Conservation (phyloP, 2,329 filamentous ascomycete species). For the Colletotrichum brevisporum region DNA sequence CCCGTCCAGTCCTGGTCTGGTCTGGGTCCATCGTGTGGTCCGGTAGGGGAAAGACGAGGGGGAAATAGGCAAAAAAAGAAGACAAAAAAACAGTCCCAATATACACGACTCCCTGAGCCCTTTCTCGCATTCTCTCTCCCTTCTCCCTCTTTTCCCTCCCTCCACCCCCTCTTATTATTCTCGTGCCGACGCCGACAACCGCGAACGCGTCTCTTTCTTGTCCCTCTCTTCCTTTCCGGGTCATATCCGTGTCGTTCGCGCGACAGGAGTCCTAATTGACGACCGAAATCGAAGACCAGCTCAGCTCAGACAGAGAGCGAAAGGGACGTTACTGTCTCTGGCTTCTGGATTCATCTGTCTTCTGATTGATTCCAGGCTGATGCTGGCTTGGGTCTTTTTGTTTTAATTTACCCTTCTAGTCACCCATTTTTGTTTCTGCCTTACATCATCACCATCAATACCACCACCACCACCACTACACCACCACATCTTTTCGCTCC, state of each 20-base stretch:
- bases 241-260: conserved; percentile 22
- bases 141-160: conserved; percentile 27
- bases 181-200: conserved; percentile 37
- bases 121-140: conserved; percentile 15
- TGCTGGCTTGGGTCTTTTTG: conserved; percentile 26
- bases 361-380: conserved; percentile 4
- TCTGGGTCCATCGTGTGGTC: conserved; percentile 14
- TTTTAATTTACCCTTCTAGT: conserved; percentile 21
- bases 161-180: conserved; percentile 19
- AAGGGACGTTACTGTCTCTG: conserved; percentile 24
- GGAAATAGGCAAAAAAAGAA: conserved; percentile 14
- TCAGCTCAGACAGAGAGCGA: conserved; percentile 4
- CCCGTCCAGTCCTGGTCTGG: conserved; percentile 13
- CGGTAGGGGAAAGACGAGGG: conserved; percentile 15
- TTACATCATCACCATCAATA: conserved; percentile 6
- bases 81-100: conserved; percentile 22
- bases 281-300: conserved; percentile 20
- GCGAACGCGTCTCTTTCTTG: conserved; percentile 29
- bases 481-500: background rate
- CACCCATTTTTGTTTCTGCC: conserved; percentile 13
- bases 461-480: background rate
- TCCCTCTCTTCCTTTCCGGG: conserved; percentile 26
- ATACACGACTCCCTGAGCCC: background rate
- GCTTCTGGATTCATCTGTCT: conserved; percentile 2
- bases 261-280: conserved; percentile 21